phyloP scores from a whole-genome alignment of 106 monocot species.

The Ottelia alismoides region DNA sequence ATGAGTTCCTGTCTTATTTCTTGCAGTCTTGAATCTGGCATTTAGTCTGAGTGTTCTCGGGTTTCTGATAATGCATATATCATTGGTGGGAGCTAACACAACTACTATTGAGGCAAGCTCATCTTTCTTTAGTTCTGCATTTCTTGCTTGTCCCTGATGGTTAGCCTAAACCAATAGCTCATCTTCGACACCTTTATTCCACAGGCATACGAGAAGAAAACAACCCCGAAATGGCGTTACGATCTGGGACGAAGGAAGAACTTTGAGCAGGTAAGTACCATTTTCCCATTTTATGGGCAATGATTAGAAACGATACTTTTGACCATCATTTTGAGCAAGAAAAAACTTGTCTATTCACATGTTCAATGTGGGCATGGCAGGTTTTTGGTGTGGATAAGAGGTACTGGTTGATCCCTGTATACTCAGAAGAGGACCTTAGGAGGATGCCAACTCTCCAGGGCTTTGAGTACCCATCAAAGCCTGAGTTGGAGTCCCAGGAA shows the following conservation, averaged over 20 bases:
- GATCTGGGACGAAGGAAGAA: conserved; percentile 86
- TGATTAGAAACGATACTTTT: too few relatives aligned
- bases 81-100: conserved; percentile 76
- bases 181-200: not conserved
- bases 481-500: conserved; percentile 40
- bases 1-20: not conserved
- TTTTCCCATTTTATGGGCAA: too few relatives aligned
- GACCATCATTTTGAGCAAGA: too few relatives aligned
- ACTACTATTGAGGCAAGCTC: conserved; percentile 90
- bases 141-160: not conserved
- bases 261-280: conserved; percentile 88
- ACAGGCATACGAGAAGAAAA: conserved; percentile 99
- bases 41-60: conserved; percentile 93
- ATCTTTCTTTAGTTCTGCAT: conserved; percentile 1
- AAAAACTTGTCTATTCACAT: too few relatives aligned
- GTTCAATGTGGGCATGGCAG: too few relatives aligned
- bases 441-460: conserved; percentile 25
- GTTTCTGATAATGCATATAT: conserved; percentile 95
- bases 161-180: conserved; percentile 3
- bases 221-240: conserved; percentile 80
- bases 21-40: conserved; percentile 82
- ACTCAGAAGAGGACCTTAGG: conserved; percentile 78
- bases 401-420: conserved; percentile 74
- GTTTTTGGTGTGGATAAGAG: conserved; percentile 69
- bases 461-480: conserved; percentile 61